Base-by-base conservation (phyloP, 2,329 filamentous ascomycete species). In the Ascochyta viciae-villosae region DNA sequence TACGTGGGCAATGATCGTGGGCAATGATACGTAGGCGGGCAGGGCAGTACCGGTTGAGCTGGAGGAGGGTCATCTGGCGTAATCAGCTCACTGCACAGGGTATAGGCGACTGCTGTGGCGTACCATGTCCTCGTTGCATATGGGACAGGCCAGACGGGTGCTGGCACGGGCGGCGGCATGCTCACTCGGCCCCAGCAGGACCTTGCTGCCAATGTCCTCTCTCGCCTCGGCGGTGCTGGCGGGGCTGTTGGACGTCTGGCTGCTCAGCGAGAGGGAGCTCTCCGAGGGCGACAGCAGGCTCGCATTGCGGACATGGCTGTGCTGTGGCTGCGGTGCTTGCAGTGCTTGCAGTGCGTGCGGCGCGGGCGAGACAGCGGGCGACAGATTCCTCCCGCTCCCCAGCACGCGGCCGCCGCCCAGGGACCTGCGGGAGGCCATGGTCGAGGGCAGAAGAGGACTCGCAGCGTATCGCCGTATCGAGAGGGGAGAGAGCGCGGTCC, bases 101-200 rank as follows among this genome's bases (percentile, higher is more conserved):
- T 40, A 29, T 16, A 26, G 41, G 58, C 40, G 54, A 46, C 47
- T 39, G 52, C 51, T 42, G 78, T 31, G 48, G 60, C 64, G 23
- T 80, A 95, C 92, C 95, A 99, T 99, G 77, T 97, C 93, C 78
- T 98, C 96, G 66, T 88, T 92, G 77, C 95, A 99, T 73, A 99
- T 99, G n/a, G 95, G 95, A 75, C 95, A 99, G 51, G 94, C 87
- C 56, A 99, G 86, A 75, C 85, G 85, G 62, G 85, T 85, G 64
- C 84, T 85, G 51, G 86, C 79, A 48, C 86, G 83, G 61, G 83
- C 82, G 58, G 80, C 83, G 10, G 48, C 48, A 51, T 51, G 22
- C 38, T 81, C 81, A 59, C 82, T 81, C 78, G 85, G 83, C 38
- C 85, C 85, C 46, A 95, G 78, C 50, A 89, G 92, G 67, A 97